Base-by-base conservation (phyloP, 169 alveolate species). In the Eimeria sp. region DNA sequence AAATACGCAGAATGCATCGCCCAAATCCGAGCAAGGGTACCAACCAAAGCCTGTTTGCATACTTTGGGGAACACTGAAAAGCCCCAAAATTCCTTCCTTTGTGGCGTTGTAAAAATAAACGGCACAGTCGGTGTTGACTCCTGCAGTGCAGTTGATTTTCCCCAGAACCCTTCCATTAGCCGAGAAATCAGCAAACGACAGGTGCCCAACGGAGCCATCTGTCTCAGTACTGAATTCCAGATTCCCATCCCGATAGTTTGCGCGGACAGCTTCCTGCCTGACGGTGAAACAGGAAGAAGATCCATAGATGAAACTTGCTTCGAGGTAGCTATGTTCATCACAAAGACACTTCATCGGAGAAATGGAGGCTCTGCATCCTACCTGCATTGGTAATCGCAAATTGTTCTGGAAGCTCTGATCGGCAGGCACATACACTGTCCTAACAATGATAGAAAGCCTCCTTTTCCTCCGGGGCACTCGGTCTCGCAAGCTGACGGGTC, bases 361-460 rank as follows among this genome's bases (percentile, higher is more conserved):
- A n/a, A 22, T 51, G 88, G 49, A 47, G 45, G 88, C 10, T 34
- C 61, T 47, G 45, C 9, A 22, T 4, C 93, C 65, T 25, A 87
- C 93, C 72, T 87, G 93, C 93, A 87, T 43, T 87, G 83, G 9
- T 49, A 13, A 25, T 87, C 93, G 40, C 93, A 87, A 45, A 87
- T 3, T 20, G 65, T 40, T 30, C 43, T 63, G 45, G 83, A 34
- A 4, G 45, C 82, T 63, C 78, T 63, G 34, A 63, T 49, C 34
- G 93, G 93, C 61, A 87, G 93, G 83, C 93, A 87, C 45, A 87
- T 22, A 63, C 93, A 87, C n/a, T 87, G 93, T 57, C 93, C 93
- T 87, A 83, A 58, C 57, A 87, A 40, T 65, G 57, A 49, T 10
- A 63, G 49, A 72, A 87, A 87, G 93, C 67, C 43, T 9, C 93